These are phyloP conservation scores for Apiospora phragmitis DNA, from an alignment of 2,329 filamentous ascomycete genomes.

Conservation along the genomic window DNA sequence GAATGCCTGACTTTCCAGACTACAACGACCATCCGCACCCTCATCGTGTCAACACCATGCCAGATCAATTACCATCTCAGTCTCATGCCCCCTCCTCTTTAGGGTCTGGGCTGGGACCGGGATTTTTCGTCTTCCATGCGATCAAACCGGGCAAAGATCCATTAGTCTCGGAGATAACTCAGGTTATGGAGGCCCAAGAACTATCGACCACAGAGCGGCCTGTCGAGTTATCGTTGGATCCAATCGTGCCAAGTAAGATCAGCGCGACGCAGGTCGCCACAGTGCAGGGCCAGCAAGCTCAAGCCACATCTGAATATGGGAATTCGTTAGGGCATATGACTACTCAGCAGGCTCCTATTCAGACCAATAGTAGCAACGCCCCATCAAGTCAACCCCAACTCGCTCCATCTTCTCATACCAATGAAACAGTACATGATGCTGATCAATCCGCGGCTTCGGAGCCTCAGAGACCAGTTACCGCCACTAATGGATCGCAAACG, in stretches of 20 bases:
- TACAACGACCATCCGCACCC: not conserved
- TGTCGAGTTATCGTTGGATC: not conserved
- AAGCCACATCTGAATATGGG: not conserved
- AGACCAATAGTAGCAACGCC: not conserved
- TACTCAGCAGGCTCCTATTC: not conserved
- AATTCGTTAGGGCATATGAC: not conserved
- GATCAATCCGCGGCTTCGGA: not conserved
- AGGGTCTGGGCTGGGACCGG: conserved; percentile 15
- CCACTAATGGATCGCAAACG: not conserved
- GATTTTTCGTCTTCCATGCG: conserved; percentile 3
- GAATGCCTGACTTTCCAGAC: not conserved
- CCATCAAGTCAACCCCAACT: not conserved
- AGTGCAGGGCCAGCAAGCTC: not conserved
- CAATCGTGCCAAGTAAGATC: not conserved
- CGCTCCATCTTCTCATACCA: not conserved
- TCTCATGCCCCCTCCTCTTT: conserved; percentile 13
- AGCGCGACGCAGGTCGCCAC: not conserved
- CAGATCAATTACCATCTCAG: conserved; percentile 16
- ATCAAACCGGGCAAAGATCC: not conserved
- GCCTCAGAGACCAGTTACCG: not conserved
- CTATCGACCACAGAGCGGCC: not conserved
- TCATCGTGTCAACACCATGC: conserved; percentile 22
- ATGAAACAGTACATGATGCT: not conserved
- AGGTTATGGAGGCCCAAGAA: not conserved
- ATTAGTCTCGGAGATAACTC: not conserved